Conservation (phyloP, 2,329 filamentous ascomycete genomes). For the Aspergillus novoparasiticus region DNA sequence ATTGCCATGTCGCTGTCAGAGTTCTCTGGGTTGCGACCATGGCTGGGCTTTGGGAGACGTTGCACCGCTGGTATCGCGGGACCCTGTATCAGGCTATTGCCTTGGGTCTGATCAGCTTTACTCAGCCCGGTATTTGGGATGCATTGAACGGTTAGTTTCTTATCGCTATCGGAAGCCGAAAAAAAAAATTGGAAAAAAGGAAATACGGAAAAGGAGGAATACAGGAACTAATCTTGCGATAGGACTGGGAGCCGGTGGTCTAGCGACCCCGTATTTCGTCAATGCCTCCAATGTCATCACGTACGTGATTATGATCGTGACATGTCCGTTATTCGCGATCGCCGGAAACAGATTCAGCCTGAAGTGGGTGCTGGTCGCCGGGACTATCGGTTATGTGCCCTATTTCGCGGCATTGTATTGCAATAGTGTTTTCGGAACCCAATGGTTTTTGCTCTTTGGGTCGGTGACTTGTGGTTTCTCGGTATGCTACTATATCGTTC, state of each 20-base stretch:
- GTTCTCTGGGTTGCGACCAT: background rate
- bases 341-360: constrained; percentile 44
- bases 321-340: constrained; percentile 44
- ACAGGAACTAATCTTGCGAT: background rate
- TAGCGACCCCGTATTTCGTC: constrained; percentile 28
- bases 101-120: constrained; percentile 4
- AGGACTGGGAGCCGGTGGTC: constrained; percentile 1
- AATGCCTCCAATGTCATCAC: constrained; percentile 49
- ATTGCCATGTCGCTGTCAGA: background rate
- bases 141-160: background rate
- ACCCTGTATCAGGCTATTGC: constrained; percentile 3
- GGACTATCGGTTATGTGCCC: constrained; percentile 48
- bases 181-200: background rate
- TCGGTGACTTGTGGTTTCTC: constrained; percentile 3
- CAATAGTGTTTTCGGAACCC: background rate
- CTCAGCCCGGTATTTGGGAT: constrained; percentile 7
- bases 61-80: constrained; percentile 8
- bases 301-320: constrained; percentile 52
- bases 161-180: background rate
- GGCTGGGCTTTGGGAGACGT: background rate
- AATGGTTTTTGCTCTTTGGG: background rate
- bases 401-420: constrained; percentile 48
- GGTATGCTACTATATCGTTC: background rate
- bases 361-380: constrained; percentile 40
- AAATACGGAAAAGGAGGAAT: background rate